Conservation (phyloP, 257 asterid genomes). For the Parsonsia alboflavescens region DNA sequence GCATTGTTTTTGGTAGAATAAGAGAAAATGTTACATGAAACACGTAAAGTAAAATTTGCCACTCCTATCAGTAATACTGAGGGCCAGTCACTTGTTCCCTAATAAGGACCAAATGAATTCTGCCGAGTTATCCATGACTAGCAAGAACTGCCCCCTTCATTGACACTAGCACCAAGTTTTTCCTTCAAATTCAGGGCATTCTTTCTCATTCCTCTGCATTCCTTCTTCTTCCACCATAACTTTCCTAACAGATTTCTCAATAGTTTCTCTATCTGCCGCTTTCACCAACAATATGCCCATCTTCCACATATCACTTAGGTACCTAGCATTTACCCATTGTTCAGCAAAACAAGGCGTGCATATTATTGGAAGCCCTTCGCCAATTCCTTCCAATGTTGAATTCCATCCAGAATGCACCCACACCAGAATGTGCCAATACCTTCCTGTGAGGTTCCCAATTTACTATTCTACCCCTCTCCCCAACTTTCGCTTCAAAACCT, state of each 20-base stretch:
- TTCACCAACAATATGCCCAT: neutral
- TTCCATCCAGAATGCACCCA: neutral
- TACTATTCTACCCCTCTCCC: neutral
- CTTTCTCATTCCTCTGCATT: too few relatives aligned
- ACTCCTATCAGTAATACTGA: too few relatives aligned
- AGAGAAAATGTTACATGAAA: too few relatives aligned
- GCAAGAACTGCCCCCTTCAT: neutral
- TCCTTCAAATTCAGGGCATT: too few relatives aligned
- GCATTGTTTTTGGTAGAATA: too few relatives aligned
- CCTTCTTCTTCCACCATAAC: neutral
- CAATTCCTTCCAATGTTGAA: neutral
- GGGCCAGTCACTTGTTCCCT: too few relatives aligned
- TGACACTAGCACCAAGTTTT: neutral
- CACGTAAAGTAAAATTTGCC: too few relatives aligned
- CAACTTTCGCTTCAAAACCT: neutral
- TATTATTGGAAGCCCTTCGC: neutral
- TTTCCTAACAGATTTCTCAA: neutral
- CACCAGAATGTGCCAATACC: neutral
- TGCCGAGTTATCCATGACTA: neutral
- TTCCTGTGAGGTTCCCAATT: slow-evolving; percentile 2
- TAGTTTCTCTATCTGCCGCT: neutral
- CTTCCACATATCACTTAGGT: neutral
- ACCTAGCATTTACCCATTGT: neutral
- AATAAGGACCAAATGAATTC: neutral
- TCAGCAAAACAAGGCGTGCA: slow-evolving; percentile 1